Conservation (phyloP, 2,329 filamentous ascomycete species). For the Penicillium corylophilum region DNA sequence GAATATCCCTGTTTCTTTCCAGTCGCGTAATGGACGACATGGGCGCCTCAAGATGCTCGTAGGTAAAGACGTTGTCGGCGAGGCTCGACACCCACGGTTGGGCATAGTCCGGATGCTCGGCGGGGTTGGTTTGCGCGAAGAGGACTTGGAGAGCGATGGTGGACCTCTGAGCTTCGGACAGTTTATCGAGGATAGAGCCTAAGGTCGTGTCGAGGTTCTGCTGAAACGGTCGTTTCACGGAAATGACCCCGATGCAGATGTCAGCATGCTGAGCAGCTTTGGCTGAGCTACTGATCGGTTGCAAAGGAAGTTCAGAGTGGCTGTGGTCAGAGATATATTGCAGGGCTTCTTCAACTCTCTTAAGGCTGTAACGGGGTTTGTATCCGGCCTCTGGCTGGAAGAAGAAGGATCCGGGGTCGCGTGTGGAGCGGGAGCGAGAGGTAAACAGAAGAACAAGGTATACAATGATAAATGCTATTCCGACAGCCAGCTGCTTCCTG, state of each 20-base stretch:
- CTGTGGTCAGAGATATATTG: neutral
- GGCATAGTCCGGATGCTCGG: slow-evolving; percentile 42
- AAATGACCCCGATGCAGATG: neutral
- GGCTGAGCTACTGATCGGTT: neutral
- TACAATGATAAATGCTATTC: neutral
- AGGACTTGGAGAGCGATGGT: slow-evolving; percentile 29
- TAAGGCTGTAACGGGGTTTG: neutral
- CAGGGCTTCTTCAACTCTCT: neutral
- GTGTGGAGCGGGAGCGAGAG: neutral
- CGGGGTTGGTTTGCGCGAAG: slow-evolving; percentile 45
- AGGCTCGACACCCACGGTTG: slow-evolving; percentile 44
- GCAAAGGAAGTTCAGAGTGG: neutral
- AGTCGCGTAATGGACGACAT: slow-evolving; percentile 8
- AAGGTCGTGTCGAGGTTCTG: neutral
- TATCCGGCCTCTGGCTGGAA: neutral
- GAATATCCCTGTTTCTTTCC: slow-evolving; percentile 23
- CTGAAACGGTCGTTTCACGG: neutral
- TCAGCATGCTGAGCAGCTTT: neutral
- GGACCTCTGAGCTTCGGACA: neutral
- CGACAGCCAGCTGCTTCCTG: neutral
- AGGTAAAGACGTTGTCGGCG: slow-evolving; percentile 44
- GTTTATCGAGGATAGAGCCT: neutral
- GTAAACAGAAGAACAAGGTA: neutral
- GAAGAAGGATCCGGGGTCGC: neutral
- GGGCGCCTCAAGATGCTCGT: slow-evolving; percentile 22